Evolutionary conservation across 441 rosid species (phyloP), one percentile per base, ranked within the genome.

Genomic region (Melastoma candidum): DNA sequence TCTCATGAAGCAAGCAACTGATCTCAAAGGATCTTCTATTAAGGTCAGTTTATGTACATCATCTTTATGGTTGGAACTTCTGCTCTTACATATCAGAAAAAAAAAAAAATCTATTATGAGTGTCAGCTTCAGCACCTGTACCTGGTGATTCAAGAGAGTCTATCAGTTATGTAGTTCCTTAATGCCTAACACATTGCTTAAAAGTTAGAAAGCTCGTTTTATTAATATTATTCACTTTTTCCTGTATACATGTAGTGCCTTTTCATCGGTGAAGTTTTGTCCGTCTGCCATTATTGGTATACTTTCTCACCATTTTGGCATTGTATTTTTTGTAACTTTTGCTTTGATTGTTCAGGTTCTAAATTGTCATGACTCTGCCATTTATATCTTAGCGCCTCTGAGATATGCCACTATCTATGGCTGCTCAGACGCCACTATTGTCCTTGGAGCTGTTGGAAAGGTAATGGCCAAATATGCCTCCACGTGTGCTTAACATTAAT

Each of bases 381-480:
- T 90, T 71, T 94, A 94, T 69, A 83, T 94, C 66, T 71, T 94
- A 68, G 93, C 95, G 26, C 99, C 99, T 51, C 63, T 94, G 68
- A 81, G 90, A 79, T 90, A 90, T 69, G 94, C 88, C 46, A 90
- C 96, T 24, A 58, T 94, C 51, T 84, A 94, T 66, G 97, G 99
- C 70, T 90, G 96, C 75, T 94, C 99, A 51, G 99, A 90, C 67
- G 66, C 97, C 46, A 90, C 99, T 51, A 83, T 94, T 65, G 81
- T 94, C 72, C 78, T 94, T 68, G 99, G 99, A 73, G 97, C 99
- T 57, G 92, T 85, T 69, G 99, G 99, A 75, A 94, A 94, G 96
- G 99, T 94, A 77, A 70, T 29, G 11, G 22, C 22, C 11, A 3
- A 63, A n/a, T 29, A 26, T 36, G 41, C 1, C 45, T 61, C 1